Base-by-base conservation (phyloP, 352 stramenopile genomes). In the Phytophthora ohioensis region DNA sequence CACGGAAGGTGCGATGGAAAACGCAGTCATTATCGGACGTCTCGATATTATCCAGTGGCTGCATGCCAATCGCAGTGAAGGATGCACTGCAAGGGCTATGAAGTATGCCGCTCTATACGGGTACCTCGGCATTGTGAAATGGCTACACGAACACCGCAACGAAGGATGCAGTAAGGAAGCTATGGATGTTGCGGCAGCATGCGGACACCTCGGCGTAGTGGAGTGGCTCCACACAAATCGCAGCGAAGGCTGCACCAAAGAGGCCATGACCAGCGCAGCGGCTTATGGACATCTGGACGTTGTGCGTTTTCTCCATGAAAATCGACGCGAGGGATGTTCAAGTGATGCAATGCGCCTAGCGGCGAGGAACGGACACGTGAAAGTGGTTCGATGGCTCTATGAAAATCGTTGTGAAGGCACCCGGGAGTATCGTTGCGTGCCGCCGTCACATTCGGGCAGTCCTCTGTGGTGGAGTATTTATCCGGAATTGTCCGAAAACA, bases 271-370 rank as follows among this genome's bases (percentile, higher is more conserved):
- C 42, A 2, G 2, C 3, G 60, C 39, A 15, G 31, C 39, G 10
- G 27, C 39, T 36, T 45, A 56, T 46, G 60, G 49, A 4, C 30
- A 67, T 34, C 30, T 67, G 3, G n/a, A 21, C 15, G 39, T 54
- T 27, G 31, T 54, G 30, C 38, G 35, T 13, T 66, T 54, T 27
- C 47, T 57, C 12, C 41, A 67, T 36, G 60, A 67, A 39, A 47
- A 65, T 9, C 46, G 46, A 3, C 12, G 6, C 21, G 46, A 65
- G 38, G 46, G 46, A 27, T 65, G 57, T 27, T 49, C 57, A 4
- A 56, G 57, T 57, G 27, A 56, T 38, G 57, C 46, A 15, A 57
- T 65, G 17, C 7, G 13, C 7, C 11, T n/a, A n/a, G 38, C 38
- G 10, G 38, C 38, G 7, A 10, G 15, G 5, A 15, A 15, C 6